Evolutionary conservation across 2,329 filamentous ascomycete species (phyloP), one percentile per base, ranked within the genome.

Genomic region (Alternaria arborescens): DNA sequence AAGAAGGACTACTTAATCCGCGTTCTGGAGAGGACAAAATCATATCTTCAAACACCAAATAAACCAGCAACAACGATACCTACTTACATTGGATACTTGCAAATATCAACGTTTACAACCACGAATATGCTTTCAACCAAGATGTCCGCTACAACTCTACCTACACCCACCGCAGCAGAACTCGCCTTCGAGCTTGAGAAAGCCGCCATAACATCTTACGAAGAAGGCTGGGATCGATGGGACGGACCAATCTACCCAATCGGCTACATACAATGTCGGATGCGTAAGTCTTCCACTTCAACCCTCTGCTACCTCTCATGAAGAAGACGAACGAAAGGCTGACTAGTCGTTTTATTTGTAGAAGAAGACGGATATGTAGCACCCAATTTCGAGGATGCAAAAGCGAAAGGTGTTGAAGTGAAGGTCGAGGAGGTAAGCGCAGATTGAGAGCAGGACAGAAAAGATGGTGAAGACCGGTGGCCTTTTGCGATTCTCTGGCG

Each of bases 191-290:
- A 72, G 67, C 62, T 55, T 28, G 69, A 72, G 50, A 70, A 70
- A 48, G 60, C 66, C 2, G 47, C 66, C 8, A 67, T 73, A 7
- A 64, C 55, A 5, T 67, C 67, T n/a, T 74, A 72, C 58, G 70
- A 72, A 50, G 60, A 72, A 26, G 70, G 67, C 8, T 72, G 67
- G 66, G 71, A 73, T 59, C 57, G 65, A 30, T 71, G 66, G 68
- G 71, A 73, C 40, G 70, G 68, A 3, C 72, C 69, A 10, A 42
- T 69, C 28, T 72, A 64, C 66, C 70, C 68, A 7, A 51, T 70
- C 1, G 70, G 69, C 36, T 66, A 64, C 38, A 60, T 66, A n/a
- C 70, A 72, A 56, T 72, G 69, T 55, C 61, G 60, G 18, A 63
- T 70, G 55, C 68, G 68, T 70, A 64, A 54, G 56, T 55, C 28